Evolutionary conservation across 768 basidiomycete genomes (phyloP), one percentile per base, ranked within the genome.

Genomic region (Naganishia onofrii): DNA sequence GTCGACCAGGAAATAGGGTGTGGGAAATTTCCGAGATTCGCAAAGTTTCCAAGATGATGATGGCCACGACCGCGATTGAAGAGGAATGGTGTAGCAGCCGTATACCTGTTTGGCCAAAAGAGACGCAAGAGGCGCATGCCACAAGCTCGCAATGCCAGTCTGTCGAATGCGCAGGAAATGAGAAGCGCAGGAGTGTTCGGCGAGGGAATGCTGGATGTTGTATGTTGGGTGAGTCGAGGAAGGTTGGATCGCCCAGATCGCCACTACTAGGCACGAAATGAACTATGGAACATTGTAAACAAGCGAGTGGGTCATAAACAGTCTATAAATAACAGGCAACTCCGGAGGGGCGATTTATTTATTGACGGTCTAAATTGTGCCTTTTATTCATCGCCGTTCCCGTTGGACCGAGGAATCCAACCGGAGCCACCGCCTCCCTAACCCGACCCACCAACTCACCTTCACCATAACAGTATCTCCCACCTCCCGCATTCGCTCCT

Each of bases 231-330:
- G 2, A 51, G 48, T 6, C 48, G 7, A 17, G 42, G 42, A 42
- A 42, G 48, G 23, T 51, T n/a, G 23, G 48, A 46, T 21, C 19
- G 46, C 5, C 36, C 36, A 36, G 6, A 36, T 36, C 12, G 36
- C 36, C n/a, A n/a, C n/a, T n/a, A n/a, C n/a, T n/a, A n/a, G n/a
- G n/a, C n/a, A n/a, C n/a, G n/a, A n/a, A n/a, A n/a, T n/a, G n/a
- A n/a, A n/a, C n/a, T n/a, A n/a, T n/a, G n/a, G n/a, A n/a, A 51
- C 48, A 51, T 51, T 12, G 48, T 51, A 51, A 51, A 51, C 48
- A 51, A 51, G 21, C 48, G 48, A 42, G 5, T 5, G 12, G 36
- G 46, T 17, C 15, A 17, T 17, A 46, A 46, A 46, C 3, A 21
- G 46, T 17, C 15, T 17, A 6, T 36, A 36, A 36, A 36, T 36